phyloP scores from a whole-genome alignment of 345 rosid species.

The Firmiana major region DNA sequence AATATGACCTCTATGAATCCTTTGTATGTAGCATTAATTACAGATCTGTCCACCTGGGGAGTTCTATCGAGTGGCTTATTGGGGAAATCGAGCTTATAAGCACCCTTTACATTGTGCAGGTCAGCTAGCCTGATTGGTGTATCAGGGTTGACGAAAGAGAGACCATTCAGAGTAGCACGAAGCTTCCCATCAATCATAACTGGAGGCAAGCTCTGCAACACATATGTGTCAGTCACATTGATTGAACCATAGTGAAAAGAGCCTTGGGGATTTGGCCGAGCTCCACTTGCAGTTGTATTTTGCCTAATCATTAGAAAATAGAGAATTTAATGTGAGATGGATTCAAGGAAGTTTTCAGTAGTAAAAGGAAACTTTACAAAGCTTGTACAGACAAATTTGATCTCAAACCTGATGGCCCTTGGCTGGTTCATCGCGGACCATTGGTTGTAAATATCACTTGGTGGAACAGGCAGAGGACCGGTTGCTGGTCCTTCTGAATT shows the following conservation, averaged over 20 bases:
- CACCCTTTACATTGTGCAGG: constrained; percentile 59
- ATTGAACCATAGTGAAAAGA: constrained; percentile 88
- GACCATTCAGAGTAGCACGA: constrained; percentile 72
- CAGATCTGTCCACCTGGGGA: constrained; percentile 52
- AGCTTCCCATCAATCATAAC: constrained; percentile 50
- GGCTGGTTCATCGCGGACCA: constrained; percentile 91
- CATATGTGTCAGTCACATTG: constrained; percentile 69
- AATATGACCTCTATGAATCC: constrained; percentile 80
- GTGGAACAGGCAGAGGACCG: constrained; percentile 80
- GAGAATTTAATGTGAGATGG: not conserved
- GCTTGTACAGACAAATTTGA: not conserved
- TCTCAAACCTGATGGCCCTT: constrained; percentile 53
- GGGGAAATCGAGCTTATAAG: constrained; percentile 88
- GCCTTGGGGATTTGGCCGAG: constrained; percentile 98
- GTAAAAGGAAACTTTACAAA: not conserved
- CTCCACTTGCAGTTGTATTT: constrained; percentile 89
- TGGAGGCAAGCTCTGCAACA: constrained; percentile 70
- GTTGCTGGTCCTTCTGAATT: constrained; percentile 75
- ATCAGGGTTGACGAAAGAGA: constrained; percentile 68
- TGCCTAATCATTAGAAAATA: constrained; percentile 42
- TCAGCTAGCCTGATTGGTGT: constrained; percentile 85
- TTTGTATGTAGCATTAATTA: constrained; percentile 82
- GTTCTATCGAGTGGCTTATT: constrained; percentile 54
- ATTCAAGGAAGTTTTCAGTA: not conserved
- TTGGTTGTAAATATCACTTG: constrained; percentile 58